Evolutionary conservation across 345 rosid genomes (phyloP), one percentile per base, ranked within the genome.

Genomic region (Eucalyptus shirleyi): DNA sequence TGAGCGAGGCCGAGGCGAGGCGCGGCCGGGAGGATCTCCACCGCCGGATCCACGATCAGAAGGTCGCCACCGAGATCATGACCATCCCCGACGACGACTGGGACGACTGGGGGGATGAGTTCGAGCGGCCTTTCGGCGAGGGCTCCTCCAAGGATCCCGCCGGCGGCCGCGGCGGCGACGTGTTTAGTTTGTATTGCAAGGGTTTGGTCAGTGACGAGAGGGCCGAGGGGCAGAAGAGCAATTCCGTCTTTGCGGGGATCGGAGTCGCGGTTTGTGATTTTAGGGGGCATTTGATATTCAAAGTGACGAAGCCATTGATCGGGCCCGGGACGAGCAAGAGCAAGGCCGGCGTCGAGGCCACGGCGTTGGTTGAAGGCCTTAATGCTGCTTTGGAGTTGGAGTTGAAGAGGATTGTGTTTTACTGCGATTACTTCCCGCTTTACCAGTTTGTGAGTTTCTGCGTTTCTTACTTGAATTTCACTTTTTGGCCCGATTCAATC

Each of bases 31-130:
- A 92, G 56, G 95, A 95, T 50, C 94, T 95, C 23, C 91, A 94
- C 90, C 97, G 94, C 89, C 91, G 94, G 90, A 91, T 96, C 83
- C 94, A 95, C 69, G 97, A 97, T 88, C 96, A 94, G 92, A 91
- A 90, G 42, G 90, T 97, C 30, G 96, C 96, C 18, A 51, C 87
- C 37, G 94, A 95, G 88, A 93, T 97, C 56, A 87, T 93, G 89
- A 89, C 21, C 69, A 91, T 96, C 9, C 93, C 96, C 1, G 95
- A 95, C 7, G 91, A 85, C 24, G 96, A 93, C 40, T 96, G 99
- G 98, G 86, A 53, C 10, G 83, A 94, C 51, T 30, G 90, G 83
- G 97, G 98, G 16, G 96, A 93, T 81, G 23, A 88, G 34, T 94
- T 90, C 90, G 88, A 93, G 53, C 93, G 91, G 55, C 97, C 98